Evolutionary conservation across 257 asterid species (phyloP), one percentile per base, ranked within the genome.

Genomic region (Osmanthus fragrans): DNA sequence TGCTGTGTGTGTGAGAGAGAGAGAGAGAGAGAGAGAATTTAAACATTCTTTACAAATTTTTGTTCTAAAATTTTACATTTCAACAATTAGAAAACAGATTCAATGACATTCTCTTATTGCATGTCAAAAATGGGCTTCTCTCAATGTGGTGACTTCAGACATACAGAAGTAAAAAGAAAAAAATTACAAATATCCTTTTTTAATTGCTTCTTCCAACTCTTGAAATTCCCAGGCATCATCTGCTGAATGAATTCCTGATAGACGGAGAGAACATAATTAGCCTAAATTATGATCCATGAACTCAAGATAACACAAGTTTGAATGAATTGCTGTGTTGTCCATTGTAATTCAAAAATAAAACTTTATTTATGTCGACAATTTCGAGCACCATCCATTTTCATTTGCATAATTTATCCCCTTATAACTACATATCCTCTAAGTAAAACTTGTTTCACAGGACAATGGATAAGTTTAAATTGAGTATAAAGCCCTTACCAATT

Each of bases 151-250:
- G 18, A 12, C 16, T 18, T 36, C 29, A 58, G 34, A 12, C 18
- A 70, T 66, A 75, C 45, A 72, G 73, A 60, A 66, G 13, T 25
- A 58, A 23, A 21, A 27, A 25, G 21, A 33, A 51, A 45, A 45
- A 11, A 47, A 65, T 81, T 93, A 95, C 9, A 95, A 73, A 76
- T 93, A 95, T 80, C 88, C 94, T 86, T 90, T 93, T 73, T 84
- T 81, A 72, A 95, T 87, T 79, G 91, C 87, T 81, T 88, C 92
- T 84, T 91, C 98, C 88, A 95, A 79, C 84, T 95, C 98, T 78
- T 76, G 85, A 84, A 91, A 95, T 72, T 95, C 98, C 99, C 98
- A 95, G 21, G 99, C 98, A 80, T 90, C 97, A 45, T 91, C 94
- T 1, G 99, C 97, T 27, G 86, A 83, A 78, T 93, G 92, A 78